Percentiles rank a stretch among this genome's conserved stretches.
Evolutionary conservation across 1,139 yeast species (phyloP).

Genomic region (Zygotorulaspora mrakii): DNA sequence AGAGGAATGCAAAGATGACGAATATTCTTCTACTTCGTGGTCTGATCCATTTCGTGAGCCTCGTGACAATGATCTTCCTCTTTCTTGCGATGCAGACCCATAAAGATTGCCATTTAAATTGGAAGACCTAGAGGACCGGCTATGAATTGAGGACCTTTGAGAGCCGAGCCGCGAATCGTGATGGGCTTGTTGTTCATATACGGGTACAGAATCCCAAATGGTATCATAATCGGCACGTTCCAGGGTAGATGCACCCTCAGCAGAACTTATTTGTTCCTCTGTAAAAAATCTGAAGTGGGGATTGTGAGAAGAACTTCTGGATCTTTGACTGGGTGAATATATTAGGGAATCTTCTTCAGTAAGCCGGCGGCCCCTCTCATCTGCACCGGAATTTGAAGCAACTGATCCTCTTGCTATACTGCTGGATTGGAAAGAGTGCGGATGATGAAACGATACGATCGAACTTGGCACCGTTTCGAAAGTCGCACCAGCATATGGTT

Average conservation of each 20-base stretch:
- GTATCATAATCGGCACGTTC: slow-evolving; percentile 62
- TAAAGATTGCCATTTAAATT: slow-evolving; percentile 16
- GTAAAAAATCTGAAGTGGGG: slow-evolving; percentile 71
- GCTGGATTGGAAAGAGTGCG: slow-evolving; percentile 39
- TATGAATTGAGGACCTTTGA: slow-evolving; percentile 29
- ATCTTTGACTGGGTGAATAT: slow-evolving; percentile 11
- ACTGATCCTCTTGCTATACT: slow-evolving; percentile 26
- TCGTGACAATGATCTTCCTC: slow-evolving; percentile 25
- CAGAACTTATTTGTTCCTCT: slow-evolving; percentile 74
- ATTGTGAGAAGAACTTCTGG: slow-evolving; percentile 34
- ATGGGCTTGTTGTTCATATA: slow-evolving; percentile 44
- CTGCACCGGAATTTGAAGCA: slow-evolving; percentile 31
- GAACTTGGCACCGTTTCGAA: slow-evolving; percentile 88
- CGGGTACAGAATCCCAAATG: slow-evolving; percentile 55
- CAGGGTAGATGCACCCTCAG: slow-evolving; percentile 77
- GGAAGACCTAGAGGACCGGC: slow-evolving; percentile 20
- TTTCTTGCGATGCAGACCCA: slow-evolving; percentile 26
- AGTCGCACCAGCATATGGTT: slow-evolving; percentile 87
- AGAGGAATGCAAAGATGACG: slow-evolving; percentile 34
- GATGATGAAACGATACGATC: slow-evolving; percentile 79
- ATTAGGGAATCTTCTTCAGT: slow-evolving; percentile 26
- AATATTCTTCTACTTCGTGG: slow-evolving; percentile 11
- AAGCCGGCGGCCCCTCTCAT: slow-evolving; percentile 32
- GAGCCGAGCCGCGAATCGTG: slow-evolving; percentile 33
- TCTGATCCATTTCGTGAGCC: slow-evolving; percentile 15